Base-by-base conservation (phyloP, 2,329 filamentous ascomycete species). In the Rosellinia necatrix region DNA sequence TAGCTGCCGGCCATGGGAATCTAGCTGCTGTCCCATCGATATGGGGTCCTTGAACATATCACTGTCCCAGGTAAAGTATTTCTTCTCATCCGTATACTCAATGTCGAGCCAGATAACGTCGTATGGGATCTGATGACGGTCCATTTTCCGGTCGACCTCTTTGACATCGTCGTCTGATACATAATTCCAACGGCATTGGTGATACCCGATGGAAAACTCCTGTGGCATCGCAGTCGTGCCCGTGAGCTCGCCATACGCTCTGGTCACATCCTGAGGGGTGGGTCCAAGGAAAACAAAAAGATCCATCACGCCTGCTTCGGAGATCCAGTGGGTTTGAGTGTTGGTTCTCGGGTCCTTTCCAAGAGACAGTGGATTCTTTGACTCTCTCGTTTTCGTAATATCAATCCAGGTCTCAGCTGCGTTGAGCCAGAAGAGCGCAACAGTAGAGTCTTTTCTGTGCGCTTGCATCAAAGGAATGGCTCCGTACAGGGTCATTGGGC, bases 101-200 rank as follows among this genome's bases (percentile, higher is more conserved):
- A 99, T 91, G 68, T 99, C 94, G 15, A 99, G 86, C 94, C 94
- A 99, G 68, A 99, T 99, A 62, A 97, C 90, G 74, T 99, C 94
- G 76, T 97, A 99, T 0, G 94, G 94, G 51, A 99, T 97, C 70
- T 91, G 88, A 75, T 87, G 85, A 76, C 94, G 96, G 77, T 97
- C 92, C 78, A 99, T 96, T 72, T 96, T 96, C 63, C 90, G 87
- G 71, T 97, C 92, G 37, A 99, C 93, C 68, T 97, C 92, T 73
- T 90, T 96, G 56, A 99, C 92, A 74, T 99, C 94, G 62, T 97
- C 92, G 67, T 97, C 93, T 1, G 91, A 96, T 53, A 97, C 88
- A 71, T 99, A 99, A 76, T 99, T 99, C 94, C 94, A 99, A 66
- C 94, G 89, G 73, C 94, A 97, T 73, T 99, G 94, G 70, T 99